A percentile compares a stretch with the other conserved stretches of the same genome.
These are phyloP conservation scores for Coniella lustricola DNA, from an alignment of 2,329 filamentous ascomycete species.

Conservation along the genomic window DNA sequence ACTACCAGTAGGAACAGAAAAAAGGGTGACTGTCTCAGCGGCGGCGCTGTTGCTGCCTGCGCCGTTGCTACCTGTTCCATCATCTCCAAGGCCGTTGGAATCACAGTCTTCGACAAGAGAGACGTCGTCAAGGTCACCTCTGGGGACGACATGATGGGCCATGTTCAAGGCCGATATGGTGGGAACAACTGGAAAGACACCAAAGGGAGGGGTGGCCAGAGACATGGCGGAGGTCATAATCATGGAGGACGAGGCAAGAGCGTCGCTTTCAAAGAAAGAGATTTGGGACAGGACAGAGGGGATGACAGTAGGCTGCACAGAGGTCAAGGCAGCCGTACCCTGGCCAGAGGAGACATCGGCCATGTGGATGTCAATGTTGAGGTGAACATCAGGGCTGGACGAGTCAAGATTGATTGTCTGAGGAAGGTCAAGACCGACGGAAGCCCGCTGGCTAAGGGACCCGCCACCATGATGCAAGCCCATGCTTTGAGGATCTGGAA, in stretches of 20 bases:
- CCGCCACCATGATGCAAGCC: not conserved
- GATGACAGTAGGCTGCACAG: not conserved
- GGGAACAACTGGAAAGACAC: not conserved
- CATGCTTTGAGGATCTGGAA: not conserved
- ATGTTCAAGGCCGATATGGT: not conserved
- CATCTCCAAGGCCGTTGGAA: slow-evolving; percentile 2
- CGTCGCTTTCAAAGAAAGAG: not conserved
- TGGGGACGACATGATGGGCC: not conserved
- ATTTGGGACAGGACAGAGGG: not conserved
- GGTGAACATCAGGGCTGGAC: slow-evolving; percentile 4
- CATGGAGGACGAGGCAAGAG: not conserved
- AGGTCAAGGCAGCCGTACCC: not conserved
- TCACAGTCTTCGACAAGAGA: slow-evolving; percentile 7
- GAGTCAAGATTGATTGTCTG: slow-evolving; percentile 4
- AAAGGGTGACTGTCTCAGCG: not conserved
- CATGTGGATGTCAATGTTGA: slow-evolving; percentile 14
- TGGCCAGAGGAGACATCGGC: not conserved
- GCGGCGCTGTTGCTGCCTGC: not conserved
- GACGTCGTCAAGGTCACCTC: slow-evolving; percentile 5
- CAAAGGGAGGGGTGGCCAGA: not conserved
- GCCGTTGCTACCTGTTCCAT: not conserved
- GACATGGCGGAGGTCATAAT: slow-evolving; percentile 4
- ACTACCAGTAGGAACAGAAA: not conserved
- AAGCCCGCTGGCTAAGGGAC: not conserved
- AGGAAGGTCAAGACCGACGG: slow-evolving; percentile 2